Conservation (phyloP, 805 yeast genomes). For the Candida adriatica region DNA sequence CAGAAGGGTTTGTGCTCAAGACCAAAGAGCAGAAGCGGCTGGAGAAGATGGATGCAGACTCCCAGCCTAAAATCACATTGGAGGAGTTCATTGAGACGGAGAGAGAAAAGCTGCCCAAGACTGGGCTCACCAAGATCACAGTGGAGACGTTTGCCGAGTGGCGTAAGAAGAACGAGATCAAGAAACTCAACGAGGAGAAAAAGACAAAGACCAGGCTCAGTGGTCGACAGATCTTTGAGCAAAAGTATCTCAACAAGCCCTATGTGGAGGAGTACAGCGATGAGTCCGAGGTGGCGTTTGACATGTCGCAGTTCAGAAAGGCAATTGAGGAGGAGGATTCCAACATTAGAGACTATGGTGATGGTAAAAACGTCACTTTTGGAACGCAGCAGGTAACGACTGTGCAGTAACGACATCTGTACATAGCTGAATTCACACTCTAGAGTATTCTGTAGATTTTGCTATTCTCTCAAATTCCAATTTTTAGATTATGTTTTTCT, state of each 20-base stretch:
- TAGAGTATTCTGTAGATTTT: too few species aligned
- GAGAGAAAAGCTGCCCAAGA: conserved; percentile 70
- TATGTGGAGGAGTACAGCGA: conserved; percentile 41
- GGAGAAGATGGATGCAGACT: conserved; percentile 78
- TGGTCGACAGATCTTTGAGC: conserved; percentile 64
- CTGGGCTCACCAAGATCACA: conserved; percentile 80
- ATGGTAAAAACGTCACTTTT: conserved; percentile 42
- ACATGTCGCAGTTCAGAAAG: conserved; percentile 34
- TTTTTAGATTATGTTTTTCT: too few species aligned
- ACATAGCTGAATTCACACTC: too few species aligned
- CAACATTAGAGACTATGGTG: conserved; percentile 26
- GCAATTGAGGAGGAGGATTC: conserved; percentile 30
- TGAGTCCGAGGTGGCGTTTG: conserved; percentile 32
- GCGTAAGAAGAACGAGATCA: conserved; percentile 65
- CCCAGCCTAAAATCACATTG: conserved; percentile 83
- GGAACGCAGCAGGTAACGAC: conserved; percentile 18
- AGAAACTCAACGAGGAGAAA: conserved; percentile 39
- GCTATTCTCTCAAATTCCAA: too few species aligned
- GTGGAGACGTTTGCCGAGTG: conserved; percentile 72
- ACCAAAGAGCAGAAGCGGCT: conserved; percentile 92
- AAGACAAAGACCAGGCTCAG: conserved; percentile 36
- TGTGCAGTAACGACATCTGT: conserved; percentile 8
- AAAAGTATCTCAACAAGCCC: conserved; percentile 50
- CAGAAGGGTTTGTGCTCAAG: conserved; percentile 94
- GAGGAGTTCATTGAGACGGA: conserved; percentile 96